Evolutionary conservation across 768 basidiomycete species (phyloP).

Genomic region (Mrakia frigida): DNA sequence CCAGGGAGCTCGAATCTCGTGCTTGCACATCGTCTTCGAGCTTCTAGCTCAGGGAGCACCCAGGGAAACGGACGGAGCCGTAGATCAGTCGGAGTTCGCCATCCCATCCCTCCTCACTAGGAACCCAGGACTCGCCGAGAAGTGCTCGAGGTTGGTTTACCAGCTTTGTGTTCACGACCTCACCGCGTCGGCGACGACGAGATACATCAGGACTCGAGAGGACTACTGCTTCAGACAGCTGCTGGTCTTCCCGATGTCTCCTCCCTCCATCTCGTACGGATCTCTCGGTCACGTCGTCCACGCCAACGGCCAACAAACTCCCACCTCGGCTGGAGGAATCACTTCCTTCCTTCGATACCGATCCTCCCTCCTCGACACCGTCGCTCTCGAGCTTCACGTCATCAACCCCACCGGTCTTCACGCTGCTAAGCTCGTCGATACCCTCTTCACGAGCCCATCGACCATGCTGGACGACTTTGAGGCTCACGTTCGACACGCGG

Average conservation of each 20-base stretch:
- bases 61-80: slow-evolving; percentile 10
- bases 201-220: slow-evolving; percentile 79
- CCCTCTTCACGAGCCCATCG: slow-evolving; percentile 60
- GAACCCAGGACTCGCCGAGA: slow-evolving; percentile 74
- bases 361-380: slow-evolving; percentile 76
- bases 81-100: background rate
- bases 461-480: slow-evolving; percentile 48
- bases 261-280: slow-evolving; percentile 52
- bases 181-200: slow-evolving; percentile 72
- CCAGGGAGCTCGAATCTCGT: slow-evolving; percentile 48
- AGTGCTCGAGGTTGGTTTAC: slow-evolving; percentile 72
- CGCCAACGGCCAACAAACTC: slow-evolving; percentile 62
- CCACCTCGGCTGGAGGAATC: slow-evolving; percentile 54
- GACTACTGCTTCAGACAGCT: slow-evolving; percentile 85
- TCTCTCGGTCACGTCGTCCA: slow-evolving; percentile 60
- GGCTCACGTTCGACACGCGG: slow-evolving; percentile 46
- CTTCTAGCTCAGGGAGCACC: slow-evolving; percentile 59
- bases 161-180: slow-evolving; percentile 81
- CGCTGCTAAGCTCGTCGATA: slow-evolving; percentile 67
- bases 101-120: slow-evolving; percentile 38
- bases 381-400: slow-evolving; percentile 81
- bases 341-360: slow-evolving; percentile 74
- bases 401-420: slow-evolving; percentile 65
- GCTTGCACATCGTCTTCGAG: slow-evolving; percentile 74
- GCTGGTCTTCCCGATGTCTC: slow-evolving; percentile 61